A percentile compares a stretch with the other conserved stretches of the same genome.
Evolutionary conservation across 2,329 filamentous ascomycete genomes (phyloP).

Genomic region (Diaporthe capsici): DNA sequence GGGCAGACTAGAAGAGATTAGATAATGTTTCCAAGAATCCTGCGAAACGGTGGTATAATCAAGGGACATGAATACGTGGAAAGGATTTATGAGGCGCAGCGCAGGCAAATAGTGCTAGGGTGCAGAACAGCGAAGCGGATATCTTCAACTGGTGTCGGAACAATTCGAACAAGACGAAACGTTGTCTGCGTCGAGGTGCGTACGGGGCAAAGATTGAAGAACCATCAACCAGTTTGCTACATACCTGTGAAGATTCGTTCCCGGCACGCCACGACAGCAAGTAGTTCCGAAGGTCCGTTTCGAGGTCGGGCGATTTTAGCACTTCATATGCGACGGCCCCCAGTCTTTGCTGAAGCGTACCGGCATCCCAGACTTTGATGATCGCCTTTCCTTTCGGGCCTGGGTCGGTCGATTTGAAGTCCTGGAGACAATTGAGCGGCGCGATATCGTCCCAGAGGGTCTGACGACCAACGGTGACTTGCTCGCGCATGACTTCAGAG

Average conservation of each 20-base stretch:
- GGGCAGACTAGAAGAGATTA: slow-evolving; percentile 44
- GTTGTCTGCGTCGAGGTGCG: background rate
- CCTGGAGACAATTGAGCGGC: slow-evolving; percentile 76
- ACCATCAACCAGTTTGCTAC: background rate
- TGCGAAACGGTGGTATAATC: too few species aligned
- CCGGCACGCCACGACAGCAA: slow-evolving; percentile 56
- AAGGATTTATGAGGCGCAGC: background rate
- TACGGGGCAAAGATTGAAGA: background rate
- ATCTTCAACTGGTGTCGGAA: too few species aligned
- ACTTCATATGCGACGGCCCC: slow-evolving; percentile 65
- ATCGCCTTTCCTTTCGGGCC: slow-evolving; percentile 53
- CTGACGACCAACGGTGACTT: slow-evolving; percentile 76
- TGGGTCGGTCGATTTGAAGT: slow-evolving; percentile 65
- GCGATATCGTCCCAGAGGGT: slow-evolving; percentile 82
- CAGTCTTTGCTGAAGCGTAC: slow-evolving; percentile 66
- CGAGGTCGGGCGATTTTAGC: slow-evolving; percentile 75
- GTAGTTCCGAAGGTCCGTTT: slow-evolving; percentile 71
- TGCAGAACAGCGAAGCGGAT: background rate
- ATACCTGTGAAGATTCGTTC: slow-evolving; percentile 48
- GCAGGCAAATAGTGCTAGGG: background rate
- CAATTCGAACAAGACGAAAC: background rate
- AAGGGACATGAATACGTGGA: background rate
- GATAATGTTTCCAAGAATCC: background rate
- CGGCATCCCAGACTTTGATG: slow-evolving; percentile 57
- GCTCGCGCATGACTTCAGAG: slow-evolving; percentile 81